Conservation (phyloP, 2,329 filamentous ascomycete genomes). For the Botrytis hyacinthi region DNA sequence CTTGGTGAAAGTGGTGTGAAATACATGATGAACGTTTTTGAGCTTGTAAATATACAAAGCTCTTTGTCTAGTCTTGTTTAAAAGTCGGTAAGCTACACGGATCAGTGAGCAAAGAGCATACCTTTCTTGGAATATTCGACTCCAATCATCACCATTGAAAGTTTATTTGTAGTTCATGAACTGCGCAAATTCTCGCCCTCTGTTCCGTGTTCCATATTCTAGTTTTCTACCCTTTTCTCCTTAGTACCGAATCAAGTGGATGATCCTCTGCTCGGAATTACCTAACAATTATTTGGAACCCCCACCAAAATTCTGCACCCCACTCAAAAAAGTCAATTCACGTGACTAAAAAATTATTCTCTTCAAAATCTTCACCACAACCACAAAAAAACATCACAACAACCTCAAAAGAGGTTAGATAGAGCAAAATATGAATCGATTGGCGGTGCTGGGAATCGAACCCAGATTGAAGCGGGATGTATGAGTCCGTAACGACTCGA, state of each 20-base stretch:
- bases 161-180: not conserved
- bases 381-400: not conserved
- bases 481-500: not conserved
- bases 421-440: not conserved
- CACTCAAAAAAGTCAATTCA: not conserved
- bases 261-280: not conserved
- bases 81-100: not conserved
- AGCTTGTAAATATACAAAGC: not conserved
- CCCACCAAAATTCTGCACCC: not conserved
- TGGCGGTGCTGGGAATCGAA: slow-evolving; percentile 18
- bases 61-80: not conserved
- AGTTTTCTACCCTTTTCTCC: not conserved
- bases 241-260: not conserved
- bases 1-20: not conserved
- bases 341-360: not conserved
- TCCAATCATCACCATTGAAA: not conserved
- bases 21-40: not conserved
- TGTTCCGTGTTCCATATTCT: not conserved
- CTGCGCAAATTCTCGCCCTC: not conserved
- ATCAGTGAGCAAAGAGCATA: not conserved
- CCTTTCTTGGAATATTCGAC: not conserved
- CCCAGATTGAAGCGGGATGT: slow-evolving; percentile 14
- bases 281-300: not conserved
- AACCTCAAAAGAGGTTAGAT: not conserved
- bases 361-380: not conserved